These are phyloP conservation scores for Agroathelia rolfsii DNA, from an alignment of 1,284 basidiomycete genomes.

Conservation along the genomic window DNA sequence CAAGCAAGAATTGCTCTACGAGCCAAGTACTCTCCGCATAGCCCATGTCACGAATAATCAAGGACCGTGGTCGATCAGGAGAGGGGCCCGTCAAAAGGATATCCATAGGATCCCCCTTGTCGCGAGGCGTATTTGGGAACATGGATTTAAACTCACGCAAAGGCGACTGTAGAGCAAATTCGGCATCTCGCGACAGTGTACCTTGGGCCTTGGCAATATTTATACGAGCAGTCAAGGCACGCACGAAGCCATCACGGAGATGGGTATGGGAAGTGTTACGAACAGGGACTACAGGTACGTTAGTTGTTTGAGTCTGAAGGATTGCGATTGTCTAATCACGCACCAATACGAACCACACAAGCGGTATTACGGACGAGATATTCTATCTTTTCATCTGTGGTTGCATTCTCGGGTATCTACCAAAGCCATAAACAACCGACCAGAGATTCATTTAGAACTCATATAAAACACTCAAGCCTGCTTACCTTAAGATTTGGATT, in stretches of 20 bases:
- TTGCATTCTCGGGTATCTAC: constrained; percentile 36
- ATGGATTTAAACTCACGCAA: constrained; percentile 65
- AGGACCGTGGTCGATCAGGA: constrained; percentile 34
- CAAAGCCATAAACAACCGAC: constrained; percentile 17
- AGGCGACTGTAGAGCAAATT: constrained; percentile 46
- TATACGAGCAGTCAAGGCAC: constrained; percentile 63
- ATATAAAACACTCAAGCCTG: constrained; percentile 11
- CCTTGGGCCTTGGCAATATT: constrained; percentile 41
- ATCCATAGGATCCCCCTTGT: constrained; percentile 59
- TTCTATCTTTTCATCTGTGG: constrained; percentile 59
- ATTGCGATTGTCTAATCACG: constrained; percentile 12
- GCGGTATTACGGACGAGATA: constrained; percentile 58
- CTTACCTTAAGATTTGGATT: constrained; percentile 49
- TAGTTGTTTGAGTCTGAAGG: constrained; percentile 2
- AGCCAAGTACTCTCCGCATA: constrained; percentile 65
- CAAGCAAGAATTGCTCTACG: constrained; percentile 57
- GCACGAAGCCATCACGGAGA: constrained; percentile 78
- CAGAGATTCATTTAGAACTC: neutral
- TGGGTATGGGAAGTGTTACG: constrained; percentile 75
- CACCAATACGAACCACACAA: constrained; percentile 70
- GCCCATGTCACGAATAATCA: constrained; percentile 68
- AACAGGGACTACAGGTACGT: constrained; percentile 53
- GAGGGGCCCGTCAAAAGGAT: constrained; percentile 51
- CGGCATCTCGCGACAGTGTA: constrained; percentile 46
- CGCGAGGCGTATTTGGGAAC: constrained; percentile 60